phyloP scores from a whole-genome alignment of 2,329 filamentous ascomycete species.

The Ophiostoma australiae region DNA sequence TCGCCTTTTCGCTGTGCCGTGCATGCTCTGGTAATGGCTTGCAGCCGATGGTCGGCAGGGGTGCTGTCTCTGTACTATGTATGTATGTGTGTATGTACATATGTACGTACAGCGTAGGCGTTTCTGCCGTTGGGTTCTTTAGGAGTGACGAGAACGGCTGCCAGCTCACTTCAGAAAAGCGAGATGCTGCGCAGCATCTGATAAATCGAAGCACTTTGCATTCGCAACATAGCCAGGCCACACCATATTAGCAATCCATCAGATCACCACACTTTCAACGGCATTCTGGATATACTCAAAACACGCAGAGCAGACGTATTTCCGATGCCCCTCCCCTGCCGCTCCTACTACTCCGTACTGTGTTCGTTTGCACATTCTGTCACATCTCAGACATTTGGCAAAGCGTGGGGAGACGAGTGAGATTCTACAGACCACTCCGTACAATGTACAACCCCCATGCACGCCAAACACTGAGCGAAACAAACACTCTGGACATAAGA shows the following conservation, averaged over 20 bases:
- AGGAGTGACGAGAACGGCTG: too few species aligned
- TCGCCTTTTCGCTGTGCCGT: background rate
- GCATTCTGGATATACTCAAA: background rate
- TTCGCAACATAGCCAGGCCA: background rate
- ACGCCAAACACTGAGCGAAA: slow-evolving; percentile 2
- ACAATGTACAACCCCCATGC: background rate
- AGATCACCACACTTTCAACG: background rate
- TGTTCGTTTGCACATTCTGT: background rate
- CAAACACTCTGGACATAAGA: background rate
- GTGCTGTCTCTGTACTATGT: background rate
- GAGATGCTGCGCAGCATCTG: background rate
- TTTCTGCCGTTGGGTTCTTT: too few species aligned
- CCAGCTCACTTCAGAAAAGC: background rate
- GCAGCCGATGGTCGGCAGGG: slow-evolving; percentile 15
- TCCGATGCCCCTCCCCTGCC: background rate
- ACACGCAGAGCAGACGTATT: background rate
- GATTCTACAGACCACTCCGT: background rate
- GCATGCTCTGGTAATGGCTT: slow-evolving; percentile 2
- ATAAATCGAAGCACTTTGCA: background rate
- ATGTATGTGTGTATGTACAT: too few species aligned
- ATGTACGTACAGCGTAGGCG: too few species aligned
- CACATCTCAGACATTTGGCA: background rate
- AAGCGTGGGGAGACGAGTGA: slow-evolving; percentile 16
- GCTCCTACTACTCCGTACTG: background rate
- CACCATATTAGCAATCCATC: background rate